Percentiles rank a stretch among this genome's conserved stretches.
These are phyloP conservation scores for Podaxis sp. DNA, from an alignment of 768 basidiomycete species.

Conservation along the genomic window DNA sequence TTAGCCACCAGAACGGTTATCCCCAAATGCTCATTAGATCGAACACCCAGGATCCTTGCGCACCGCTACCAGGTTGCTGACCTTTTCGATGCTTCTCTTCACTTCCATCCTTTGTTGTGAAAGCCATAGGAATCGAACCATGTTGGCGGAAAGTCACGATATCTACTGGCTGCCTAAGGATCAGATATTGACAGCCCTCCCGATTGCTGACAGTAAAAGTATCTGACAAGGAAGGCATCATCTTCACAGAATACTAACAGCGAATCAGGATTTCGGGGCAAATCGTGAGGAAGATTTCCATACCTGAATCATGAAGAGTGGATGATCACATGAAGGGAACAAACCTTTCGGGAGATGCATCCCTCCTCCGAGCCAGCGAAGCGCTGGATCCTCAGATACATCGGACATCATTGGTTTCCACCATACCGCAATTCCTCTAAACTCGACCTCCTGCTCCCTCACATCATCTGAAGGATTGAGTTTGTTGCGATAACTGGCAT, in stretches of 20 bases:
- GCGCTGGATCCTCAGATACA: neutral
- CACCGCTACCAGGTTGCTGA: neutral
- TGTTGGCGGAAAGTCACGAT: conserved; percentile 15
- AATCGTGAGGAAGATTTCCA: neutral
- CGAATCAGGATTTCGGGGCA: neutral
- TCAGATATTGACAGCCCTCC: neutral
- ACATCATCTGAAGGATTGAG: neutral
- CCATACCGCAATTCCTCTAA: conserved; percentile 15
- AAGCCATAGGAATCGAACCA: conserved; percentile 13
- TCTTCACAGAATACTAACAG: conserved; percentile 17
- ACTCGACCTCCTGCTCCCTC: neutral
- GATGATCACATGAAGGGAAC: conserved; percentile 13
- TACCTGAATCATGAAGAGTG: conserved; percentile 16
- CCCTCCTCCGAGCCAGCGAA: conserved; percentile 19
- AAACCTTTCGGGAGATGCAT: conserved; percentile 19
- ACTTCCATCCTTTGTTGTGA: neutral
- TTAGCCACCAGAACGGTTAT: no score
- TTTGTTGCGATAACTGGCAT: neutral
- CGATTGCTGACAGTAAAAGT: neutral
- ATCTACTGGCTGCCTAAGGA: conserved; percentile 5
- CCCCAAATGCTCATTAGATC: neutral
- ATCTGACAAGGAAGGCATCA: conserved; percentile 12
- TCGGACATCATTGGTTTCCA: conserved; percentile 15
- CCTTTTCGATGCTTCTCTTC: neutral
- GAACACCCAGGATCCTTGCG: neutral